Conservation (phyloP, 192 early-diverging fungal genomes). For the Chytriomyces sp. region DNA sequence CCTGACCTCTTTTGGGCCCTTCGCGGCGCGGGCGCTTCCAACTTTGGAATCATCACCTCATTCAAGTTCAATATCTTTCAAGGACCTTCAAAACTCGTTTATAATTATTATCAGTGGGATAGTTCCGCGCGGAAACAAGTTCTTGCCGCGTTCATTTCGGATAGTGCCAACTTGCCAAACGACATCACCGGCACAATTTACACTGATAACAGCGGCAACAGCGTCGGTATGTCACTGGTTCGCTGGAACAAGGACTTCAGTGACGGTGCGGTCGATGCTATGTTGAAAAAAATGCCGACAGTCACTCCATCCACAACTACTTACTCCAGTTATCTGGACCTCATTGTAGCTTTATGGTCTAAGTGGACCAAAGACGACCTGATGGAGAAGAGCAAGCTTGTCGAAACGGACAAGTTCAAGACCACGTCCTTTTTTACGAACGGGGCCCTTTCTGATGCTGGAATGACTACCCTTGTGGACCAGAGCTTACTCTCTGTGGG, state of each 20-base stretch:
- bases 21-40: conserved; percentile 23
- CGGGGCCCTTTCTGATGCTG: not conserved
- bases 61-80: conserved; percentile 24
- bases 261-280: not conserved
- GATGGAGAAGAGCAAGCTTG: not conserved
- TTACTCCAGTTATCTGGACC: conserved; percentile 4
- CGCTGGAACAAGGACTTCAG: not conserved
- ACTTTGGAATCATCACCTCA: conserved; percentile 34
- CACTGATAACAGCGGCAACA: not conserved
- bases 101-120: not conserved
- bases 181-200: conserved; percentile 16
- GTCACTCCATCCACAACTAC: not conserved
- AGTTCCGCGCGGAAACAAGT: not conserved
- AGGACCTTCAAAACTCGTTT: not conserved
- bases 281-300: not conserved
- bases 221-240: not conserved
- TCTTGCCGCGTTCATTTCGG: not conserved
- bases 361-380: not conserved
- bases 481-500: not conserved
- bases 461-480: not conserved
- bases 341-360: not conserved
- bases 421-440: conserved; percentile 9
- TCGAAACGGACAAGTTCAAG: not conserved
- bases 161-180: not conserved
- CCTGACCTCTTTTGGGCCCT: conserved; percentile 24